A percentile compares a stretch with the other conserved stretches of the same genome.
Evolutionary conservation across 139 green algal species (phyloP).

Genomic region (Penium margaritaceum): DNA sequence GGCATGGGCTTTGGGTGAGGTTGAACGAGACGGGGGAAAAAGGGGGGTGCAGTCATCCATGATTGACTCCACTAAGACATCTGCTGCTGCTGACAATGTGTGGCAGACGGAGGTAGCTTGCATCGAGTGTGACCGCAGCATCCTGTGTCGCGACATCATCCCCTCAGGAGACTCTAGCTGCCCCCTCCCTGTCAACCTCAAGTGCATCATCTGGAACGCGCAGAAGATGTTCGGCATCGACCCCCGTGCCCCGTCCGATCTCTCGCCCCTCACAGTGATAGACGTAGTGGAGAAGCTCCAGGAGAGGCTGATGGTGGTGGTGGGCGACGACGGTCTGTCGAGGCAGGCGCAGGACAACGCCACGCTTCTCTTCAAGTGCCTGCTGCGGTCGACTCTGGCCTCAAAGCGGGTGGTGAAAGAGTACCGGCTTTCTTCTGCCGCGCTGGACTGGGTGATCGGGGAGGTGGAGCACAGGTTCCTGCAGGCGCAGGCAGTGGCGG

Average conservation of each 20-base stretch:
- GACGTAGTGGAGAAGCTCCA: slow-evolving; percentile 47
- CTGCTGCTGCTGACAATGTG: too few relatives aligned
- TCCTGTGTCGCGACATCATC: slow-evolving; percentile 75
- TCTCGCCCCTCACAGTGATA: slow-evolving; percentile 64
- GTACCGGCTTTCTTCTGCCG: slow-evolving; percentile 68
- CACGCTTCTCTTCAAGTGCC: slow-evolving; percentile 80
- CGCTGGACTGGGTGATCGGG: slow-evolving; percentile 85
- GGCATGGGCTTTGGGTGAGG: slow-evolving; percentile 70
- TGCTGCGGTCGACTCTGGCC: slow-evolving; percentile 75
- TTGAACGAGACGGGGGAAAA: slow-evolving; percentile 89
- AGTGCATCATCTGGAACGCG: slow-evolving; percentile 85
- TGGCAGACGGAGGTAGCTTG: background rate
- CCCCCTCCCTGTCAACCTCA: slow-evolving; percentile 86
- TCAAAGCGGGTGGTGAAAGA: slow-evolving; percentile 79
- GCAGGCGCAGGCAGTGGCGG: slow-evolving; percentile 60
- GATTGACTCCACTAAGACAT: too few relatives aligned
- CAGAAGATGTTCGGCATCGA: slow-evolving; percentile 49
- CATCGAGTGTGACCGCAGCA: slow-evolving; percentile 59
- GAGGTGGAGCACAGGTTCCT: slow-evolving; percentile 76
- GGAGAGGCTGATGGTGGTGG: slow-evolving; percentile 58
- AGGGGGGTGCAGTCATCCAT: too few relatives aligned
- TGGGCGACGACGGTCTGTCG: slow-evolving; percentile 71
- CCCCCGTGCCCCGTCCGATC: slow-evolving; percentile 22
- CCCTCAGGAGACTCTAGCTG: slow-evolving; percentile 67
- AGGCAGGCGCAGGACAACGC: slow-evolving; percentile 87